Evolutionary conservation across 768 basidiomycete genomes (phyloP), one percentile per base, ranked within the genome.

Genomic region (Sistotremastrum suecicum): DNA sequence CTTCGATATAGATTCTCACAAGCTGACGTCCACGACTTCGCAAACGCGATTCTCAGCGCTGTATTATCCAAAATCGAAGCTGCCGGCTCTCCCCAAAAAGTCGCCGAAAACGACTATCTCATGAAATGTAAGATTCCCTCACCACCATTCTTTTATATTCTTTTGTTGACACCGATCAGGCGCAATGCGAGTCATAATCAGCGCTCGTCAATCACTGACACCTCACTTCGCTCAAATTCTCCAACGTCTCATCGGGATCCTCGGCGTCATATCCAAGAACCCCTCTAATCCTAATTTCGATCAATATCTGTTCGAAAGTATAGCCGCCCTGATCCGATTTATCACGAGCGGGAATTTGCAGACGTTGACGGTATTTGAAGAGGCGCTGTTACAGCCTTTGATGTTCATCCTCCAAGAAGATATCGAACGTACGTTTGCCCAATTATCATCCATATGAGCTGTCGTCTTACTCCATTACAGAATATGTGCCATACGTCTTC

Each of bases 201-300:
- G 89, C 0, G 86, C 89, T 9, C 75, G 86, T 12, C 80, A 87
- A 54, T 71, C 77, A 3, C 66, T 98, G 38, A 79, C 72, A 0
- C 78, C 84, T 0, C 69, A 64, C 5, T 84, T 80, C 55, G 73
- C 80, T 48, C 67, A 65, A 35, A 70, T 80, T 3, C 71, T 98
- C 5, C 64, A 60, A 37, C 79, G 83, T 8, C 74, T 99, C 5
- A 86, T 95, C 46, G 62, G 65, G 30, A 92, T 98, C 55, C 71
- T 97, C 32, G 81, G 84, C 8, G 72, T 82, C 45, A 90, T 94
- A 54, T 87, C 84, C 49, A 87, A 84, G 66, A 99, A 99, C 59
- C 94, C 95, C 10, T 90, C 86, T 60, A 99, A 99, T 62, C 95
- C 95, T 2, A 80, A 83, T 53, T 98, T 99, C 63, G 92, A 95